Evolutionary conservation across 1,284 basidiomycete species (phyloP), one percentile per base, ranked within the genome.

Genomic region (Heimioporus retisporus): DNA sequence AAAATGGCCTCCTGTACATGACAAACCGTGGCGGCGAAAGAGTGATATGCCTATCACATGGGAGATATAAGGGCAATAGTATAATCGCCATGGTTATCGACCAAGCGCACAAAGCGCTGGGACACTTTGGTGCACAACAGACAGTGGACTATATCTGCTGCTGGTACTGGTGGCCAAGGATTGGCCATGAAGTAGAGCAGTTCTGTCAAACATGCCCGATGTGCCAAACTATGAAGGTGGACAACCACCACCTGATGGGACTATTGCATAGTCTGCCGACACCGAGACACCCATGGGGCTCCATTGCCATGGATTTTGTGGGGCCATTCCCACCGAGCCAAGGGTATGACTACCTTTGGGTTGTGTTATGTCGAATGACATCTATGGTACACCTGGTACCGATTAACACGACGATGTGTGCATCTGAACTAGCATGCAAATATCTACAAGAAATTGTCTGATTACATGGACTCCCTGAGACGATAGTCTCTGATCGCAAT

Each of bases 291-390:
- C 44, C 19, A 2, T 59, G 58, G 31, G 31, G 13, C 14, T 59
- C 58, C 16, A 59, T 59, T 11, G 28, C 58, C 0, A 59, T 59
- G 46, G 58, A 51, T 10, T 59, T 59, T 14, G 10, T 59, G 43
- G 21, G 28, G n/a, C 58, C 28, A 21, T 59, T 59, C 28, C 44
- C 28, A n/a, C 31, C 21, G 7, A 40, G 46, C 35, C 35, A 35
- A 35, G 35, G 35, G 35, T 35, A 35, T 35, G 35, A 35, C 10
- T 35, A 35, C 35, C 74, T 85, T 0, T 74, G 75, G 81, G 71
- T 80, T 0, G 59, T 81, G 0, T 71, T 81, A 2, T 73, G 78
- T 1, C 71, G 76, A 31, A 58, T 82, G 28, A 81, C 76, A 0
- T 74, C 70, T 5, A 79, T 79, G 74, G 77, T 82, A 11, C 35